Evolutionary conservation across 2,329 filamentous ascomycete species (phyloP).

Genomic region (Hymenoscyphus fructigenus): DNA sequence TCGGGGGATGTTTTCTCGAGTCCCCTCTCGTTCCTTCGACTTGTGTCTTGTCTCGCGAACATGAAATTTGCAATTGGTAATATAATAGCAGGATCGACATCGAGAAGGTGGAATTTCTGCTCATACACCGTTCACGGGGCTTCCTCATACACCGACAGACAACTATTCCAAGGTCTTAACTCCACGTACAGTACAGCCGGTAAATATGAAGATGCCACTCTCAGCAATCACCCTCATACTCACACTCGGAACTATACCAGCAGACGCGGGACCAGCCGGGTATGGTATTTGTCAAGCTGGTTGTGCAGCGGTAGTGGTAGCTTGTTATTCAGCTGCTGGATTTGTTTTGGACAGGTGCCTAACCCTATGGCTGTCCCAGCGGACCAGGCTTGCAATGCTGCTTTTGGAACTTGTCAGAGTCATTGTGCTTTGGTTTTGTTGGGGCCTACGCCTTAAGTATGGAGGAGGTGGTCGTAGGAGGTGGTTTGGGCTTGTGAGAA

Average conservation of each 20-base stretch:
- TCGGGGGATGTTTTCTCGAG: neutral
- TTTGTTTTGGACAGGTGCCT: neutral
- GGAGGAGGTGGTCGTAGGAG: neutral
- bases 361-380: neutral
- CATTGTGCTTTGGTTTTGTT: neutral
- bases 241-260: neutral
- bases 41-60: neutral
- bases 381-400: neutral
- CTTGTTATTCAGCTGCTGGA: neutral
- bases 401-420: neutral
- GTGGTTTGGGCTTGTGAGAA: too few species aligned
- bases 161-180: too few species aligned
- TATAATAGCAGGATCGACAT: too few species aligned
- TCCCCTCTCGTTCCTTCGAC: neutral
- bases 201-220: neutral
- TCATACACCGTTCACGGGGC: too few species aligned
- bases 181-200: too few species aligned
- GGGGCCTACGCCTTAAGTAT: neutral
- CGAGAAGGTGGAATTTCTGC: too few species aligned
- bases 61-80: too few species aligned
- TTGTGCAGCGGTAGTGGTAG: neutral
- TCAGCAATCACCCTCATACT: neutral
- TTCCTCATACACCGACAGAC: too few species aligned
- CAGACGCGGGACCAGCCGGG: neutral
- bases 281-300: neutral